Conservation (phyloP, 805 yeast species). For the Cyberlindnera galapagoensis region DNA sequence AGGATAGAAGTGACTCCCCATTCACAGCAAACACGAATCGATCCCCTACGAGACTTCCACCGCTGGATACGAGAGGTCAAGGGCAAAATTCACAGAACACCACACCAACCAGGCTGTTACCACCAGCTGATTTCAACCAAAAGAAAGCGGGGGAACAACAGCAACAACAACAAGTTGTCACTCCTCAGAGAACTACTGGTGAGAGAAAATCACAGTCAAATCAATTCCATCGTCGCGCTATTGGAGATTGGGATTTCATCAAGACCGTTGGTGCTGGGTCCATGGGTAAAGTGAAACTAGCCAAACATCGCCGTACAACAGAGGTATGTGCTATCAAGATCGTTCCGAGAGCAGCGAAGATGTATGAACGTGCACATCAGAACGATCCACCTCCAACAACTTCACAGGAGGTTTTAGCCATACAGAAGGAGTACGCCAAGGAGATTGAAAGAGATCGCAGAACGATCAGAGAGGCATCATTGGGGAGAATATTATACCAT, state of each 20-base stretch:
- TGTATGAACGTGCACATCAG: conserved; percentile 66
- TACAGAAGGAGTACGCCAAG: conserved; percentile 67
- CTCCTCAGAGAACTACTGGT: conserved; percentile 10
- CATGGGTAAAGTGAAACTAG: conserved; percentile 97
- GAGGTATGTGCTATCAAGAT: conserved; percentile 90
- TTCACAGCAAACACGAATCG: too few relatives aligned
- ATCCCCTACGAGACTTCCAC: conserved; percentile 11
- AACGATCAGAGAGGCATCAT: conserved; percentile 91
- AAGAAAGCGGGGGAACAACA: background rate
- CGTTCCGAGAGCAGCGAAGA: conserved; percentile 80
- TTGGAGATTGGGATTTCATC: conserved; percentile 95
- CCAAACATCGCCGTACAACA: conserved; percentile 73
- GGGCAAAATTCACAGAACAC: conserved; percentile 1
- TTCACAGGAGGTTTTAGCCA: conserved; percentile 48
- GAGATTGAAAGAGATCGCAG: conserved; percentile 88
- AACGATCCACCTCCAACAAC: conserved; percentile 61
- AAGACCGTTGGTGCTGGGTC: conserved; percentile 98
- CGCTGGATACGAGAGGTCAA: conserved; percentile 6
- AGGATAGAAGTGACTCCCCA: too few relatives aligned
- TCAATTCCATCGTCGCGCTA: conserved; percentile 70
- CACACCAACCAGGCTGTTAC: conserved; percentile 12
- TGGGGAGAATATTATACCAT: conserved; percentile 84
- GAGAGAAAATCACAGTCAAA: conserved; percentile 21
- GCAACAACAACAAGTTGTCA: conserved; percentile 4
- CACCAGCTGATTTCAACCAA: conserved; percentile 16